Percentiles rank a stretch among this genome's conserved stretches.
phyloP scores from a whole-genome alignment of 164 flowering plant genomes.

The Dillenia turbinata region DNA sequence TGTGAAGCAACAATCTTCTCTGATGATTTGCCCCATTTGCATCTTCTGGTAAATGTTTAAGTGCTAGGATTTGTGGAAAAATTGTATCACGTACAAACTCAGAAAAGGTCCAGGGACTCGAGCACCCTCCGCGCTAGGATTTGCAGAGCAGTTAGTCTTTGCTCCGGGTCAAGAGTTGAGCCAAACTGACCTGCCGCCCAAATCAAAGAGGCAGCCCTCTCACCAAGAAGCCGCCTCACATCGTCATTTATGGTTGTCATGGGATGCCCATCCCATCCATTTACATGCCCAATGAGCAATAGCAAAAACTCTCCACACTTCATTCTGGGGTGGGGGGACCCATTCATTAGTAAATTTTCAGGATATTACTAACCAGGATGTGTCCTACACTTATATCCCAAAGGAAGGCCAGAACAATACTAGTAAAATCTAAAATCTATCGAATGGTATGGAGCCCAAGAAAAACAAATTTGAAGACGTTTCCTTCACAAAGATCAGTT shows the following conservation, averaged over 20 bases:
- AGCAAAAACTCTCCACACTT: constrained; percentile 92
- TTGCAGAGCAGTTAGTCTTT: constrained; percentile 72
- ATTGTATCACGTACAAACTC: neutral
- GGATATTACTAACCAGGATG: no score
- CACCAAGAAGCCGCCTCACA: constrained; percentile 73
- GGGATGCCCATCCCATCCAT: constrained; percentile 64
- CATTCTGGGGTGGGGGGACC: constrained; percentile 34
- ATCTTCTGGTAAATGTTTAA: no score
- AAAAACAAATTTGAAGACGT: no score
- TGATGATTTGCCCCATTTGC: no score
- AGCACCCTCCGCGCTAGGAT: constrained; percentile 91
- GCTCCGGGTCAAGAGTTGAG: constrained; percentile 84
- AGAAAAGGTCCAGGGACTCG: constrained; percentile 77
- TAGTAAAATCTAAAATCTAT: no score
- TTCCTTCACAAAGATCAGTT: no score
- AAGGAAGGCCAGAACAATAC: no score
- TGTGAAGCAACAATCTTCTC: no score
- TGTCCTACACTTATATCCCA: no score
- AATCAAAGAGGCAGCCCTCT: constrained; percentile 87
- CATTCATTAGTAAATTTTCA: constrained; percentile 5
- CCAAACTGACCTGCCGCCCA: constrained; percentile 99
- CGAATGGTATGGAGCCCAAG: no score
- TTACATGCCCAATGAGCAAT: constrained; percentile 87
- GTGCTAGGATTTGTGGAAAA: no score
- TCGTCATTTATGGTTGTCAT: constrained; percentile 76